A percentile compares a stretch with the other conserved stretches of the same genome.
Evolutionary conservation across 2,329 filamentous ascomycete species (phyloP).

Genomic region (Didymella arachidicola): DNA sequence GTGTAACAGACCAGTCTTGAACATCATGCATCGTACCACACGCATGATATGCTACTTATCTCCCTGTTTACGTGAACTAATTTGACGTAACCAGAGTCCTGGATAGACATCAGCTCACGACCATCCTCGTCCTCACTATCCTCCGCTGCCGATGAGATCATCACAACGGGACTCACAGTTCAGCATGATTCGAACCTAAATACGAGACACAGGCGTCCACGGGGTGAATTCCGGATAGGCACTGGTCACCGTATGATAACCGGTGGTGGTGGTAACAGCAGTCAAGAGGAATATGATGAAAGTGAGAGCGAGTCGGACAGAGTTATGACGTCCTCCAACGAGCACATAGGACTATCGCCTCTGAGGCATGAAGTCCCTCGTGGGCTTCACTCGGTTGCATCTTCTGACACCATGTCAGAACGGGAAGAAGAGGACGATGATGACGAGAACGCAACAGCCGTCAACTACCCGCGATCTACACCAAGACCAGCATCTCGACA

Average conservation of each 20-base stretch:
- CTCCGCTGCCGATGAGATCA: conserved; percentile 83
- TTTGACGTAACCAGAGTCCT: conserved; percentile 74
- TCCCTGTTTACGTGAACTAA: conserved; percentile 24
- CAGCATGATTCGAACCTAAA: conserved; percentile 69
- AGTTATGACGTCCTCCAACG: conserved; percentile 69
- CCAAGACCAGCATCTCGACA: conserved; percentile 58
- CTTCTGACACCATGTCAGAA: conserved; percentile 50
- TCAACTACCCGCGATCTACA: conserved; percentile 67
- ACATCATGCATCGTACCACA: not conserved
- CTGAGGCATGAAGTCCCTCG: conserved; percentile 43
- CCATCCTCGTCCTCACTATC: conserved; percentile 93
- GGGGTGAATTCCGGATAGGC: conserved; percentile 47
- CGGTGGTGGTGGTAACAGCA: conserved; percentile 69
- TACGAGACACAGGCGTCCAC: conserved; percentile 62
- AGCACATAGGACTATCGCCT: conserved; percentile 58
- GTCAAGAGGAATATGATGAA: conserved; percentile 94
- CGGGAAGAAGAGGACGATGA: conserved; percentile 51
- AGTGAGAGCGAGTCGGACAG: conserved; percentile 89
- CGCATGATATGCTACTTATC: not conserved
- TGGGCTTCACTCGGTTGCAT: conserved; percentile 42
- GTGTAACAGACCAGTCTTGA: not conserved
- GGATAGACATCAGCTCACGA: conserved; percentile 92
- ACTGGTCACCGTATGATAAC: conserved; percentile 54
- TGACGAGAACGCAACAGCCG: conserved; percentile 80
- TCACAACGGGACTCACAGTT: conserved; percentile 85